Percentiles rank a stretch among this genome's conserved stretches.
Conservation (phyloP, 2,329 filamentous ascomycete genomes). For the Nothopassalora personata region DNA sequence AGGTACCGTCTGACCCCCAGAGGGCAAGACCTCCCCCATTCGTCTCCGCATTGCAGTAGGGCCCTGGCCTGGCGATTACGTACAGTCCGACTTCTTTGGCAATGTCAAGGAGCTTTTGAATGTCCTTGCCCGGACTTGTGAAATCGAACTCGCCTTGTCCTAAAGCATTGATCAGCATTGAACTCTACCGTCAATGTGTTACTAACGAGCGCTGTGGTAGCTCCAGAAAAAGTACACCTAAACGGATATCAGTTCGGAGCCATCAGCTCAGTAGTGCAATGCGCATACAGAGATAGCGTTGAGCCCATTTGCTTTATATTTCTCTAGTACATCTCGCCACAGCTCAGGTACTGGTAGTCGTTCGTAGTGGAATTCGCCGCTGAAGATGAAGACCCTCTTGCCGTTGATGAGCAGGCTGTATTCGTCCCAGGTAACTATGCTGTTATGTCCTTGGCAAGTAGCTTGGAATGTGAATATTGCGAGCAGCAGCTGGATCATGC, state of each 20-base stretch:
- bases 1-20: conserved; percentile 58
- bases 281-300: conserved; percentile 13
- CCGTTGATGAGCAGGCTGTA: conserved; percentile 50
- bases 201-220: conserved; percentile 21
- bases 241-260: background rate
- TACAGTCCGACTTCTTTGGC: conserved; percentile 53
- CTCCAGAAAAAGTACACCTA: conserved; percentile 27
- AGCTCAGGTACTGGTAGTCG: conserved; percentile 47
- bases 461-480: too few species aligned
- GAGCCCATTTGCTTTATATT: conserved; percentile 39
- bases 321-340: conserved; percentile 49
- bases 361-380: conserved; percentile 53
- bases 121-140: conserved; percentile 49
- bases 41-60: conserved; percentile 60
- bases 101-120: conserved; percentile 49
- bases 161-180: background rate
- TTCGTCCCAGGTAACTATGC: conserved; percentile 50
- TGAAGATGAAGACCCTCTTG: conserved; percentile 49
- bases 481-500: too few species aligned
- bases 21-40: conserved; percentile 57
- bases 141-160: conserved; percentile 40
- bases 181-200: background rate
- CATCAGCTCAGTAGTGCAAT: background rate
- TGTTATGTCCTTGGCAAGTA: background rate
- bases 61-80: conserved; percentile 52